Evolutionary conservation across 2,329 filamentous ascomycete species (phyloP).

Genomic region (Epichloe brachyelytri): DNA sequence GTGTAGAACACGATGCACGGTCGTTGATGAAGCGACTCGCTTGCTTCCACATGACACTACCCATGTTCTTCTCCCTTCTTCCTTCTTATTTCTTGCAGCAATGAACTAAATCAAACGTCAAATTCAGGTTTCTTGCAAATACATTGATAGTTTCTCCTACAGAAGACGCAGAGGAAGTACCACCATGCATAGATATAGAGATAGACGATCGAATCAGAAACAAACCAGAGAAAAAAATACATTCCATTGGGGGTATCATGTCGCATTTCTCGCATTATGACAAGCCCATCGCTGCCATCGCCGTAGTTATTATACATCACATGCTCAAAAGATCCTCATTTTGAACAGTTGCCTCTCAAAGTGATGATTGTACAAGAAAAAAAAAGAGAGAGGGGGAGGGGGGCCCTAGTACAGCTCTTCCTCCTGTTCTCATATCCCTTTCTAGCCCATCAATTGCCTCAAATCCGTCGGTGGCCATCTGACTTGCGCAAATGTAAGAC

Average conservation of each 20-base stretch:
- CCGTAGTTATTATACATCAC: neutral
- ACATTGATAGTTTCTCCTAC: neutral
- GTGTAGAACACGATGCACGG: neutral
- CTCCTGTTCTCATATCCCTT: neutral
- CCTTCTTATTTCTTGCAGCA: no score
- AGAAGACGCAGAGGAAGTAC: neutral
- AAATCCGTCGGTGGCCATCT: slow-evolving; percentile 91
- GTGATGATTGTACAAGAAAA: no score
- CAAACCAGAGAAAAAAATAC: neutral
- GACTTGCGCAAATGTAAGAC: slow-evolving; percentile 90
- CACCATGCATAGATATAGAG: neutral
- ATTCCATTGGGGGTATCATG: neutral
- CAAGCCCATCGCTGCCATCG: neutral
- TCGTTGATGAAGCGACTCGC: no score
- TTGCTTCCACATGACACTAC: no score
- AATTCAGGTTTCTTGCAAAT: no score
- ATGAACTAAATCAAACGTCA: no score
- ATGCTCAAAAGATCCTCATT: neutral
- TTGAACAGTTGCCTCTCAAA: no score
- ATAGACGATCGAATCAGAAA: neutral
- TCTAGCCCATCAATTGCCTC: slow-evolving; percentile 76
- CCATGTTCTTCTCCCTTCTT: no score
- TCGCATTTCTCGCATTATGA: neutral
- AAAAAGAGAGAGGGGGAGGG: no score
- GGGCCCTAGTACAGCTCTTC: no score